phyloP scores from a whole-genome alignment of 768 basidiomycete genomes.

The Lactifluus volemus region DNA sequence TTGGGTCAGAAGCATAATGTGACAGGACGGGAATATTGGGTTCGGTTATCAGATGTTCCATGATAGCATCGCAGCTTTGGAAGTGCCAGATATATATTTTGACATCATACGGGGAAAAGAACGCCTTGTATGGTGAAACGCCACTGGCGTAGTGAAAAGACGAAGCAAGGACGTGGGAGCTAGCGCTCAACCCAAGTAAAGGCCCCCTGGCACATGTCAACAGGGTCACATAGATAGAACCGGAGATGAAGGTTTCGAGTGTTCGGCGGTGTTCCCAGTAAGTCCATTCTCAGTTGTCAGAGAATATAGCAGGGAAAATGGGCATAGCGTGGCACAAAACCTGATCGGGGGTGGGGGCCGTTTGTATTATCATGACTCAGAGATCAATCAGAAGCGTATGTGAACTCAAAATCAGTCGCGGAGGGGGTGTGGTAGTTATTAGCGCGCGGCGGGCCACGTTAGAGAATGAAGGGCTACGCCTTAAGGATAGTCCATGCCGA shows the following conservation, averaged over 20 bases:
- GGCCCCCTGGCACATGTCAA: constrained; percentile 2
- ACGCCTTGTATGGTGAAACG: not conserved
- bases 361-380: not conserved
- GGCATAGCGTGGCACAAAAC: not conserved
- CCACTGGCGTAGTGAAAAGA: not conserved
- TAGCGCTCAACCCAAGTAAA: constrained; percentile 1
- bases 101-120: constrained; percentile 8
- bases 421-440: not conserved
- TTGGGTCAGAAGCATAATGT: constrained; percentile 1
- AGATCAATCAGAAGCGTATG: not conserved
- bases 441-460: not conserved
- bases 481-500: not conserved
- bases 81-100: not conserved
- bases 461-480: not conserved
- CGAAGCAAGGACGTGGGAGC: constrained; percentile 16
- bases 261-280: not conserved
- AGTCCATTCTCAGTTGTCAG: not conserved
- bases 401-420: not conserved
- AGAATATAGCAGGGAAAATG: not conserved
- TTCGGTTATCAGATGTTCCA: constrained; percentile 10
- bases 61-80: constrained; percentile 12
- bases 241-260: constrained; percentile 7
- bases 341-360: not conserved
- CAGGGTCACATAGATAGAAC: constrained; percentile 1
- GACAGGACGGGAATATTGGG: not conserved